These are phyloP conservation scores for Quercus alba DNA, from an alignment of 306 rosid genomes.

Conservation along the genomic window DNA sequence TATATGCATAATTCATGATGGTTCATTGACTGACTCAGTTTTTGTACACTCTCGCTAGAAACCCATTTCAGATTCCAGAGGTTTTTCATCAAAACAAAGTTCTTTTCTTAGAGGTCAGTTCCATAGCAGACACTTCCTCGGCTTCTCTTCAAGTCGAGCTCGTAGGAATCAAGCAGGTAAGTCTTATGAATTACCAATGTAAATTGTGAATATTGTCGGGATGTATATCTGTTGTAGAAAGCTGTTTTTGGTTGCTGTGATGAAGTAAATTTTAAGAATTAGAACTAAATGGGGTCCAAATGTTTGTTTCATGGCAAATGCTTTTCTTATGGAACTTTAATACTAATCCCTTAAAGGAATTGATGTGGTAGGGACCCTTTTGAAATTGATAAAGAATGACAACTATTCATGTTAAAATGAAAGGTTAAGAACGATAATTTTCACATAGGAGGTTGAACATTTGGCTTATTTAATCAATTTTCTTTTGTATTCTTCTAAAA, in stretches of 20 bases:
- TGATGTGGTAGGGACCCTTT: not conserved
- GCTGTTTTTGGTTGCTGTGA: not conserved
- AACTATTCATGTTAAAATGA: not conserved
- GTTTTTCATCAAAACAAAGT: conserved; percentile 54
- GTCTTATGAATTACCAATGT: not conserved
- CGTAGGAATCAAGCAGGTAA: conserved; percentile 55
- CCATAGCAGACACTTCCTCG: conserved; percentile 30
- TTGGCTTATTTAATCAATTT: not conserved
- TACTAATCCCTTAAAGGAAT: not conserved
- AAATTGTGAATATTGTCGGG: not conserved
- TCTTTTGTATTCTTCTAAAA: not conserved
- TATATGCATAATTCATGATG: not conserved
- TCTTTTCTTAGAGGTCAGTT: conserved; percentile 59
- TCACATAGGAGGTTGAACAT: not conserved
- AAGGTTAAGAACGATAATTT: not conserved
- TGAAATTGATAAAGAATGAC: not conserved
- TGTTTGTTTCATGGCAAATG: not conserved
- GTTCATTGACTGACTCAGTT: not conserved
- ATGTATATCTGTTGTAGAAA: not conserved
- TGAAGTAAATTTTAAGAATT: not conserved
- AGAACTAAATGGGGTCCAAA: not conserved
- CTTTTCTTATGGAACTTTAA: not conserved
- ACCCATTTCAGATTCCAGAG: conserved; percentile 33
- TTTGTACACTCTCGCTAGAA: conserved; percentile 27
- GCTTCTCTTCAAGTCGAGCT: conserved; percentile 30